phyloP scores from a whole-genome alignment of 768 basidiomycete genomes.

The Trametes villosa region DNA sequence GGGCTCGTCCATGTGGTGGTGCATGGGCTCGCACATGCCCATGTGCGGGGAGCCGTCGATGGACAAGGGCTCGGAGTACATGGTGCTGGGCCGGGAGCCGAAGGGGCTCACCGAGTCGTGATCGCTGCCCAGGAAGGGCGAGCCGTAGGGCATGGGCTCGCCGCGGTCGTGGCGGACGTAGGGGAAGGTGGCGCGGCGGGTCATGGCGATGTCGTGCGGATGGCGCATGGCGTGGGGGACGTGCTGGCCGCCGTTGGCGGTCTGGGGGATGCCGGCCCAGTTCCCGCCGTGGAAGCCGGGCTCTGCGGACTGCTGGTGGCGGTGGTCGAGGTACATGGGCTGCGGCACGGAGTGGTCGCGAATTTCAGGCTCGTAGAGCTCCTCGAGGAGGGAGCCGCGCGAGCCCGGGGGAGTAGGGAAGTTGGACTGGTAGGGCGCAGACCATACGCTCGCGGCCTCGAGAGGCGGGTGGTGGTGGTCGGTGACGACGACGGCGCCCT shows the following conservation, averaged over 20 bases:
- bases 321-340: constrained; percentile 31
- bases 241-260: constrained; percentile 42
- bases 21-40: constrained; percentile 40
- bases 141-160: constrained; percentile 45
- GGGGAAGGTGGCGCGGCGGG: constrained; percentile 75
- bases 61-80: constrained; percentile 46
- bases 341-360: constrained; percentile 44
- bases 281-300: constrained; percentile 29
- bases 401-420: constrained; percentile 41
- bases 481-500: constrained; percentile 43
- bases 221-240: constrained; percentile 32
- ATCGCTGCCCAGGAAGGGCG: constrained; percentile 48
- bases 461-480: constrained; percentile 39
- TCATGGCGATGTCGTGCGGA: constrained; percentile 48
- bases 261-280: constrained; percentile 36
- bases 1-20: constrained; percentile 35
- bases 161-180: constrained; percentile 75
- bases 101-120: constrained; percentile 42
- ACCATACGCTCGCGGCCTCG: constrained; percentile 32
- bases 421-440: constrained; percentile 40
- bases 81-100: constrained; percentile 39
- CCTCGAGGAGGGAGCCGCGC: constrained; percentile 64
- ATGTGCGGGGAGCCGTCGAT: constrained; percentile 45
- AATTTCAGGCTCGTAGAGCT: constrained; percentile 69
- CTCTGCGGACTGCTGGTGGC: constrained; percentile 29